Conservation (phyloP, 148 eudicot species). For the Limonium bicolor region DNA sequence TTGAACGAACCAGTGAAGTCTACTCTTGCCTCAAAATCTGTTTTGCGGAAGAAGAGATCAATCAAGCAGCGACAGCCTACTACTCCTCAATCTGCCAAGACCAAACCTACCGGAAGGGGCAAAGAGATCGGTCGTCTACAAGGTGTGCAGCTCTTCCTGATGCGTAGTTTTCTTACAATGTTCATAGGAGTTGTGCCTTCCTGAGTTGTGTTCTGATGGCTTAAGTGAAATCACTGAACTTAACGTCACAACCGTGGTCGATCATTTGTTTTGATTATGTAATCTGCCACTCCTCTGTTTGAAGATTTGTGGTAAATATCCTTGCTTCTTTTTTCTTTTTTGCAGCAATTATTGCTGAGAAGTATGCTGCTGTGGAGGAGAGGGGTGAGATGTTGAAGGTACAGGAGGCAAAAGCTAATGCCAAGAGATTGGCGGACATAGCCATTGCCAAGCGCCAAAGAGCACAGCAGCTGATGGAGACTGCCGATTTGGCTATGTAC, state of each 20-base stretch:
- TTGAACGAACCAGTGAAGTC: conserved; percentile 29
- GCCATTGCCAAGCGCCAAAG: conserved; percentile 57
- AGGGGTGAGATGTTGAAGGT: conserved; percentile 21
- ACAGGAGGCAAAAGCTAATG: conserved; percentile 54
- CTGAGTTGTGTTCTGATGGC: too few species aligned
- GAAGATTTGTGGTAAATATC: too few species aligned
- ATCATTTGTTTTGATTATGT: neutral
- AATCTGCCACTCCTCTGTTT: neutral
- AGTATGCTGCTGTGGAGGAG: conserved; percentile 17
- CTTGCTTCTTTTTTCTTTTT: too few species aligned
- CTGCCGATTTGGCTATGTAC: conserved; percentile 66
- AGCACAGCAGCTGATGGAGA: conserved; percentile 70
- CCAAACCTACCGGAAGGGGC: conserved; percentile 35
- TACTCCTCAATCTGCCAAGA: conserved; percentile 6
- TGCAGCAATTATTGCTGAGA: conserved; percentile 3
- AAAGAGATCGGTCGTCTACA: conserved; percentile 42
- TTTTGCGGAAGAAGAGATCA: conserved; percentile 70
- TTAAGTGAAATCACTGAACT: too few species aligned
- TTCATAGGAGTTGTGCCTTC: too few species aligned
- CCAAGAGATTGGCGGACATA: conserved; percentile 23
- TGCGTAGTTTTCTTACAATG: neutral
- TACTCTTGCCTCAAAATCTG: conserved; percentile 28
- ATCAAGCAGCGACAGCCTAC: conserved; percentile 44
- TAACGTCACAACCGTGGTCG: neutral
- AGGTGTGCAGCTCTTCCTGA: conserved; percentile 19